phyloP scores from a whole-genome alignment of 2,329 filamentous ascomycete genomes.

The Cadophora sp. region DNA sequence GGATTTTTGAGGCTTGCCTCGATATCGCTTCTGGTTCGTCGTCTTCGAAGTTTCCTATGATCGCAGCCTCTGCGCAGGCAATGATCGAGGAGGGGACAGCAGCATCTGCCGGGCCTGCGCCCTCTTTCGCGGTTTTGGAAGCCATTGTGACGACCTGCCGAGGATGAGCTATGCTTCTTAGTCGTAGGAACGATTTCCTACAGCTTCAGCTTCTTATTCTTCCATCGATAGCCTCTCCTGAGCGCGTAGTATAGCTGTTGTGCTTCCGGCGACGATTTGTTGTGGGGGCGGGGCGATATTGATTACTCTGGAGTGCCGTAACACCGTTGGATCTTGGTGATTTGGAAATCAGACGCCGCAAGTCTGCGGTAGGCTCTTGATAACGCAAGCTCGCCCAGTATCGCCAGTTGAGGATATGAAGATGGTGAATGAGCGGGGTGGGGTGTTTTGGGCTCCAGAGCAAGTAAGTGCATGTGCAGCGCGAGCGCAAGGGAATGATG shows the following conservation, averaged over 20 bases:
- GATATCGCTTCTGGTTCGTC: constrained; percentile 17
- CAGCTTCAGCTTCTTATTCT: not conserved
- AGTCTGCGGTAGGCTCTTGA: not conserved
- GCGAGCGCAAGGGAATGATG: not conserved
- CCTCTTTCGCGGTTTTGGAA: constrained; percentile 18
- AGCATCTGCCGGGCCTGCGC: constrained; percentile 20
- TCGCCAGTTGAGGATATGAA: not conserved
- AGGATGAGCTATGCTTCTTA: not conserved
- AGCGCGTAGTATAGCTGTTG: not conserved
- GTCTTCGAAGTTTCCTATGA: constrained; percentile 38
- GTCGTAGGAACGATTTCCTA: not conserved
- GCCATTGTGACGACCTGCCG: constrained; percentile 20
- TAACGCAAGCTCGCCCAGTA: not conserved
- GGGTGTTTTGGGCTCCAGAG: not conserved
- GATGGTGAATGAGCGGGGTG: constrained; percentile 3
- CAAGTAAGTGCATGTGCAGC: not conserved
- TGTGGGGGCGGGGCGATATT: not conserved
- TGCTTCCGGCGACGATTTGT: not conserved
- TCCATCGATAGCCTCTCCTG: not conserved
- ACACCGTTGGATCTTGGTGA: not conserved
- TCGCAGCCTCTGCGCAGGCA: constrained; percentile 44
- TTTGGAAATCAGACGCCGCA: too few relatives aligned
- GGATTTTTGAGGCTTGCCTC: constrained; percentile 20
- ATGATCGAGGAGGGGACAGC: constrained; percentile 38
- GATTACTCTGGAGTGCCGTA: not conserved